Evolutionary conservation across 1,284 basidiomycete genomes (phyloP).

Genomic region (Rhodotorula sp.): DNA sequence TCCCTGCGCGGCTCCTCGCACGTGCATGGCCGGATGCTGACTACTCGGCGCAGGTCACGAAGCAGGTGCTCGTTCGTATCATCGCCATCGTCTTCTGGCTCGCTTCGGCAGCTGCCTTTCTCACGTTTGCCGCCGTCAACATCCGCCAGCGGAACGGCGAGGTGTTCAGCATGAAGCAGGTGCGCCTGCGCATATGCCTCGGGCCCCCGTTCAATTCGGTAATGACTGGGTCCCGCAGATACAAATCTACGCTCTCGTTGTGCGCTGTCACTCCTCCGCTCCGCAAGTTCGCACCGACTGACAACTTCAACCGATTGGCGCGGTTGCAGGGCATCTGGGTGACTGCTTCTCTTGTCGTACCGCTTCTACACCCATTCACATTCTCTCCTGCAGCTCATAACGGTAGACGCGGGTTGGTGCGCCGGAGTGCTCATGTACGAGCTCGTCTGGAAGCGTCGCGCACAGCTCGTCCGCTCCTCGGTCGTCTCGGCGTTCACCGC

Average conservation of each 20-base stretch:
- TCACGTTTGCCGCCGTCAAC: neutral
- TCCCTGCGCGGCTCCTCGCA: too few species aligned
- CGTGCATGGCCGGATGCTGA: too few species aligned
- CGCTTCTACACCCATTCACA: neutral
- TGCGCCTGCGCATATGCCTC: neutral
- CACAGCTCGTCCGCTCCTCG: neutral
- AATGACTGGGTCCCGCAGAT: neutral
- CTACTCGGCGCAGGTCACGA: neutral
- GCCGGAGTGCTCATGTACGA: neutral
- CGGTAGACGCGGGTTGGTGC: neutral
- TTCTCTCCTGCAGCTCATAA: neutral
- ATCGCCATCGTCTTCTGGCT: neutral
- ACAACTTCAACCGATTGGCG: too few species aligned
- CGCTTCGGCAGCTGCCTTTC: neutral
- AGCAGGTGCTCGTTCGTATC: neutral
- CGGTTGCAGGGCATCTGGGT: neutral
- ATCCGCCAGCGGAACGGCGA: neutral
- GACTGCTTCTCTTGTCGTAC: neutral
- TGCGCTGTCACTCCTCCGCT: neutral
- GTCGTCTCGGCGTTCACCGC: neutral
- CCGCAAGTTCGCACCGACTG: too few species aligned
- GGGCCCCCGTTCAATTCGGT: neutral
- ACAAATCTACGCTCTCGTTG: neutral
- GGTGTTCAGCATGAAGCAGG: neutral
- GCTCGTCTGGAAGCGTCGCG: constrained; percentile 1